phyloP scores from a whole-genome alignment of 805 yeast species.

The Dipodascopsis uninucleata region DNA sequence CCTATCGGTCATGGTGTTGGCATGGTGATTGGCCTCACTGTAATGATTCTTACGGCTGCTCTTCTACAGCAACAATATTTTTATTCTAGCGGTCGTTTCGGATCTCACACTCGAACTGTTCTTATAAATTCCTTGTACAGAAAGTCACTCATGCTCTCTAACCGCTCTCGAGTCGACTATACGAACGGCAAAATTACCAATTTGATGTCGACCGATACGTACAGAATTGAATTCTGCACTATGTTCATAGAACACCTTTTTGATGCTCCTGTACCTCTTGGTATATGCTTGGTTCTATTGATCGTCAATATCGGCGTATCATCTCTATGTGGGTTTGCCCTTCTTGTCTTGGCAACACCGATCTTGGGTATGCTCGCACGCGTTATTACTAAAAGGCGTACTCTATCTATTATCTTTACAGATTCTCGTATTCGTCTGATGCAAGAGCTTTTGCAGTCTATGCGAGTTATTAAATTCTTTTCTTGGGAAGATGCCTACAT shows the following conservation, averaged over 20 bases:
- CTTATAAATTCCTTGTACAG: constrained; percentile 66
- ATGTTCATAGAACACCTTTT: constrained; percentile 62
- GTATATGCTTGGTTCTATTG: constrained; percentile 60
- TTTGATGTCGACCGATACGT: constrained; percentile 73
- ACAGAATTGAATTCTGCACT: constrained; percentile 75
- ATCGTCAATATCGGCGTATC: constrained; percentile 67
- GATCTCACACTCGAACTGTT: constrained; percentile 67
- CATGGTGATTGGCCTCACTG: constrained; percentile 64
- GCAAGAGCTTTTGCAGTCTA: constrained; percentile 72
- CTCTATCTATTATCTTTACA: constrained; percentile 57
- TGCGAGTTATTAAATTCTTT: constrained; percentile 81
- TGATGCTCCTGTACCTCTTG: constrained; percentile 61
- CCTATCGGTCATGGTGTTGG: constrained; percentile 64
- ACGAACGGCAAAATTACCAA: constrained; percentile 73
- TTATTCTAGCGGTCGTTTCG: constrained; percentile 56
- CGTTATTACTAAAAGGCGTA: constrained; percentile 53
- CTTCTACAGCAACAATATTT: constrained; percentile 59
- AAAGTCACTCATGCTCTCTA: constrained; percentile 61
- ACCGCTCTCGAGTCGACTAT: constrained; percentile 53
- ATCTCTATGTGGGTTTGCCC: constrained; percentile 66
- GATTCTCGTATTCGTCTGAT: constrained; percentile 73
- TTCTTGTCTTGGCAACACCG: constrained; percentile 40
- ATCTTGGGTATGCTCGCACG: constrained; percentile 48
- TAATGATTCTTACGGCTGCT: constrained; percentile 50
- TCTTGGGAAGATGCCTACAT: constrained; percentile 88